Base-by-base conservation (phyloP, 2,329 filamentous ascomycete species). In the Sclerotinia trifoliorum region DNA sequence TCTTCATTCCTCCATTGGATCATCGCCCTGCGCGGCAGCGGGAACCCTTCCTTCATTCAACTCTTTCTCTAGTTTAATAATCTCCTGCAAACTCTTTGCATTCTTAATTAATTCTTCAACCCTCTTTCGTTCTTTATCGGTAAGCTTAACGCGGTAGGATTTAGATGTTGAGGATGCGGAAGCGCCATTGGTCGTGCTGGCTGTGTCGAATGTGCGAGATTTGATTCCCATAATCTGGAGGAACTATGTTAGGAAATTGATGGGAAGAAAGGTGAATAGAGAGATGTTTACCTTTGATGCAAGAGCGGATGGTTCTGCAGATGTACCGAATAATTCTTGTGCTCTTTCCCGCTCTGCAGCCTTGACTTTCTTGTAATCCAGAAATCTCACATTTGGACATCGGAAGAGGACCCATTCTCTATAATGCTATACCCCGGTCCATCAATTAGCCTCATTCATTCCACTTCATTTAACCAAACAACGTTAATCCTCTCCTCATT, bases 331-430 rank as follows among this genome's bases (percentile, higher is more conserved):
- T 2, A 99, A 83, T 79, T 94, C 90, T 24, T 81, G 83, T 0
- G 93, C 93, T 74, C 88, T 86, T 72, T 86, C 81, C 56, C 94
- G 88, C 83, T 99, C 95, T 0, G 85, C 88, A 72, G 95, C 88
- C 80, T 93, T 96, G 62, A 99, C 93, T 80, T 96, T 97, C 74
- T 88, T 85, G 78, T 93, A 97, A 80, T 99, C 95, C 61, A 99
- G 85, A 80, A 97, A 98, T 56, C 94, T 89, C 55, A 99, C 88
- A 5, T 84, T 85, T 0, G 93, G 93, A 78, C 91, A 92, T 71
- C 90, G 87, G 90, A 92, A 97, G 70, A 99, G 86, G 39, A 97
- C 83, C 90, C 92, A 99, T 78, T 90, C 90, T 65, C 95, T 90
- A 81, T 98, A 99, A 80, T 97, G 83, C 93, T 97, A 75, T 64